Conservation (phyloP, 768 basidiomycete genomes). For the Lactifluus rugatus region DNA sequence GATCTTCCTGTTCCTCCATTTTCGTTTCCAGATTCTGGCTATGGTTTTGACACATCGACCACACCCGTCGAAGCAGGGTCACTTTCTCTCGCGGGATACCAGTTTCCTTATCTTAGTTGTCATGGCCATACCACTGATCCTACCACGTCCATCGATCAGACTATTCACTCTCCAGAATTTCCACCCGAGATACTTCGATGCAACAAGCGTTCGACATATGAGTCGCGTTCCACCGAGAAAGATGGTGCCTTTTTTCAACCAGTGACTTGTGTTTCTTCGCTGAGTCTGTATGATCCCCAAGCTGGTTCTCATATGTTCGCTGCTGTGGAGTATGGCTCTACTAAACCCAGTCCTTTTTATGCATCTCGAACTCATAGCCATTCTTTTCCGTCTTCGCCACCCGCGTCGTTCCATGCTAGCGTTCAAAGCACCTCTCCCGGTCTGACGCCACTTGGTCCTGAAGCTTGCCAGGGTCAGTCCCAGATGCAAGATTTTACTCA, state of each 20-base stretch:
- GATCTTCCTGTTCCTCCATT: conserved; percentile 18
- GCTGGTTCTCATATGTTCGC: background rate
- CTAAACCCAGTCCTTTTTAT: conserved; percentile 7
- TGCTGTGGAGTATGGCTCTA: background rate
- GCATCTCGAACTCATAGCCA: conserved; percentile 9
- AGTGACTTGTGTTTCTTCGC: background rate
- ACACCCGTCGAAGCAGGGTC: background rate
- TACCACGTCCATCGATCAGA: conserved; percentile 25
- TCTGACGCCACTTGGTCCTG: conserved; percentile 1
- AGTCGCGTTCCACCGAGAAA: background rate
- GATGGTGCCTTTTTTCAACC: conserved; percentile 1
- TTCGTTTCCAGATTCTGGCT: conserved; percentile 17
- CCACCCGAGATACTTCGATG: conserved; percentile 23
- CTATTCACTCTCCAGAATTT: conserved; percentile 23
- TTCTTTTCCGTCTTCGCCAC: conserved; percentile 13
- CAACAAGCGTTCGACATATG: conserved; percentile 10
- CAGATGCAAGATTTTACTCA: conserved; percentile 3
- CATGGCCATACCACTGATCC: conserved; percentile 10
- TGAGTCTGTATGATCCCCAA: background rate
- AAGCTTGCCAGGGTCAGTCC: background rate
- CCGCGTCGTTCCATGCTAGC: conserved; percentile 1
- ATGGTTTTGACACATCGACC: background rate
- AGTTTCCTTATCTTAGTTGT: conserved; percentile 4
- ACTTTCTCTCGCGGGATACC: conserved; percentile 4
- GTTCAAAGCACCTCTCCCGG: background rate